Conservation (phyloP, 352 stramenopile genomes). For the Pythium myriotylum region DNA sequence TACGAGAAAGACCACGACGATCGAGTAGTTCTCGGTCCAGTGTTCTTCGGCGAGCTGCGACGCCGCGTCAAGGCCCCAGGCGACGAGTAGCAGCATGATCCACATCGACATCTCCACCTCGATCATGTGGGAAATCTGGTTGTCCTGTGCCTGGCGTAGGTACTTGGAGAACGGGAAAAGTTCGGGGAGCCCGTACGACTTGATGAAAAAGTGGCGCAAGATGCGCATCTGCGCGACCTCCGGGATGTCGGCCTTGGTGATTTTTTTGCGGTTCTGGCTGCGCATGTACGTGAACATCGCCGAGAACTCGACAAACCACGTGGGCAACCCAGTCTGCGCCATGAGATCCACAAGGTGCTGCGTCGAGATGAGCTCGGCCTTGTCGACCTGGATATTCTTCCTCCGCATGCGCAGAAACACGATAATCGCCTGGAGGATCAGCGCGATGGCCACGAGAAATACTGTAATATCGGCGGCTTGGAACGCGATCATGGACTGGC, state of each 20-base stretch:
- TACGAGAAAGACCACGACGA: conserved; percentile 21
- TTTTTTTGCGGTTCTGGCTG: not conserved
- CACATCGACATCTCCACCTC: conserved; percentile 73
- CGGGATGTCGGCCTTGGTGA: conserved; percentile 13
- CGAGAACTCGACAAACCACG: conserved; percentile 3
- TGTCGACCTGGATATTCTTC: conserved; percentile 34
- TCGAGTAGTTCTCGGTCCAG: conserved; percentile 4
- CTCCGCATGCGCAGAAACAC: conserved; percentile 32
- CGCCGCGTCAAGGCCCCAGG: conserved; percentile 14
- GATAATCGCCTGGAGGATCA: conserved; percentile 34
- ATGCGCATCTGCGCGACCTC: conserved; percentile 27
- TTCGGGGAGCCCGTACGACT: conserved; percentile 23
- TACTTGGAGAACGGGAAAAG: conserved; percentile 74
- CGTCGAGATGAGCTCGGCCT: conserved; percentile 32
- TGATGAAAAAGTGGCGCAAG: conserved; percentile 31
- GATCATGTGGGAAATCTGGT: conserved; percentile 82
- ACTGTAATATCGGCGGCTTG: conserved; percentile 40
- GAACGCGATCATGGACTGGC: conserved; percentile 32
- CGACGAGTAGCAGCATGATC: conserved; percentile 25
- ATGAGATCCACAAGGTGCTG: conserved; percentile 28
- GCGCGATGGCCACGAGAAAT: conserved; percentile 37
- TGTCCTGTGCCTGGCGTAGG: conserved; percentile 67
- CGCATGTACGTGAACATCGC: conserved; percentile 3
- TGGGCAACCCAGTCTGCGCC: conserved; percentile 1
- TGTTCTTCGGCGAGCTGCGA: conserved; percentile 9